Evolutionary conservation across 305 asterid genomes (phyloP).

Genomic region (Salvia sclarea): DNA sequence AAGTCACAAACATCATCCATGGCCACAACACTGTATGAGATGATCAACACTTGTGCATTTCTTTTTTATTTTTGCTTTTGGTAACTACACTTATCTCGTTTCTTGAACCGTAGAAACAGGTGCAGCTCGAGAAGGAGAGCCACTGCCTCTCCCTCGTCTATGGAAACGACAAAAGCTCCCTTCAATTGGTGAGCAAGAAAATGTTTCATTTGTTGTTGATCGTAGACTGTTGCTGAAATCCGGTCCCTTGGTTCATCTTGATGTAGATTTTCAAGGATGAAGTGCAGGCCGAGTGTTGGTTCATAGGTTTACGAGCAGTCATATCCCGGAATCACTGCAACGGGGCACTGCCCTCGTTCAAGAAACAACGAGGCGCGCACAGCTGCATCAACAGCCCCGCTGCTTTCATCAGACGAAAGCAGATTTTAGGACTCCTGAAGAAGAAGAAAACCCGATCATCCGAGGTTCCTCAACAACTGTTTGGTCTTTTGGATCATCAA

Average conservation of each 20-base stretch:
- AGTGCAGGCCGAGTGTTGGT: constrained; percentile 32
- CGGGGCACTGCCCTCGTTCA: background rate
- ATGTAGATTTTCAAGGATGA: constrained; percentile 32
- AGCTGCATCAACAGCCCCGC: constrained; percentile 32
- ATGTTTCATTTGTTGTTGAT: background rate
- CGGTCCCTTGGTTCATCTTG: background rate
- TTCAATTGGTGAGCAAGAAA: constrained; percentile 22
- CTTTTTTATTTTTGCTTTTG: background rate
- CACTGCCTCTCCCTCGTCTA: constrained; percentile 31
- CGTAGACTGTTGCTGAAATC: background rate
- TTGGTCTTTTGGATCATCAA: background rate
- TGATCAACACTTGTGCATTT: background rate
- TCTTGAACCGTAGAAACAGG: constrained; percentile 11
- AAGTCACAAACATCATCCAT: constrained; percentile 21
- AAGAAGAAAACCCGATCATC: constrained; percentile 9
- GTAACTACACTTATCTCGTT: background rate
- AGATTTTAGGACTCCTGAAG: constrained; percentile 26
- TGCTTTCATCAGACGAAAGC: constrained; percentile 29
- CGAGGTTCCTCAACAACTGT: background rate
- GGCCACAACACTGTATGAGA: constrained; percentile 25
- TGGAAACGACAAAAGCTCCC: constrained; percentile 29
- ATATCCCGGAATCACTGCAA: constrained; percentile 13
- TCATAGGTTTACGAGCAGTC: constrained; percentile 21
- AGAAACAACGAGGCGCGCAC: constrained; percentile 12
- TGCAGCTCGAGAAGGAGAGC: constrained; percentile 27